These are phyloP conservation scores for Nicotiana otophora DNA, from an alignment of 257 asterid genomes.

Conservation along the genomic window DNA sequence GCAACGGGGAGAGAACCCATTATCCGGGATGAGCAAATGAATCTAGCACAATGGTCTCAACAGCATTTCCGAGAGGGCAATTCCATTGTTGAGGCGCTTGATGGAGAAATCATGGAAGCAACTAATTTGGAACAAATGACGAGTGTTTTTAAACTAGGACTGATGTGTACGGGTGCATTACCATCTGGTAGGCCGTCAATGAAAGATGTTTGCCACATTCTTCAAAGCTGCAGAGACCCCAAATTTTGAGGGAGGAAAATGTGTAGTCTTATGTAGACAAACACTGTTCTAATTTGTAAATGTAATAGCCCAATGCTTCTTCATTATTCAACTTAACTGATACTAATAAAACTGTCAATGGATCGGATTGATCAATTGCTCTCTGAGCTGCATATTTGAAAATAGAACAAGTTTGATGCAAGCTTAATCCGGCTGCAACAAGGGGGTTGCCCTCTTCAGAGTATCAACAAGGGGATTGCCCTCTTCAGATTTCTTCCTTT, in stretches of 20 bases:
- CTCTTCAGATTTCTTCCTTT: no score
- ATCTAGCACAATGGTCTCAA: constrained; percentile 89
- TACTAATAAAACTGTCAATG: no score
- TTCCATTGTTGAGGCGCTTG: constrained; percentile 33
- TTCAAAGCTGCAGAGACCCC: constrained; percentile 22
- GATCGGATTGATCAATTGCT: no score
- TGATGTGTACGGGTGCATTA: constrained; percentile 55
- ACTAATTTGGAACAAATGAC: constrained; percentile 44
- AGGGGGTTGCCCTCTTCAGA: no score
- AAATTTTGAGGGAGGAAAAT: not conserved
- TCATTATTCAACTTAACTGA: no score
- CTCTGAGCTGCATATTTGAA: no score
- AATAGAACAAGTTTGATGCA: no score
- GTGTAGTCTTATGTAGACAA: not conserved
- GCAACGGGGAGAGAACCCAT: constrained; percentile 49
- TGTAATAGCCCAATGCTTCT: not conserved
- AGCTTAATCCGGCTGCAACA: no score
- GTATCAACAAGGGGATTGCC: no score
- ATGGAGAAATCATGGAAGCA: constrained; percentile 39
- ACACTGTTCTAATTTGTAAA: not conserved
- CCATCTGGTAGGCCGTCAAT: constrained; percentile 71
- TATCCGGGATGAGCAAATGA: constrained; percentile 43
- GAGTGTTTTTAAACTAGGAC: constrained; percentile 53
- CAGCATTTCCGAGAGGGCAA: constrained; percentile 43
- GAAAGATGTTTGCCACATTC: constrained; percentile 62